Percentiles rank a stretch among this genome's conserved stretches.
phyloP scores from a whole-genome alignment of 2,329 filamentous ascomycete genomes.

The Thielaviopsis punctulata region DNA sequence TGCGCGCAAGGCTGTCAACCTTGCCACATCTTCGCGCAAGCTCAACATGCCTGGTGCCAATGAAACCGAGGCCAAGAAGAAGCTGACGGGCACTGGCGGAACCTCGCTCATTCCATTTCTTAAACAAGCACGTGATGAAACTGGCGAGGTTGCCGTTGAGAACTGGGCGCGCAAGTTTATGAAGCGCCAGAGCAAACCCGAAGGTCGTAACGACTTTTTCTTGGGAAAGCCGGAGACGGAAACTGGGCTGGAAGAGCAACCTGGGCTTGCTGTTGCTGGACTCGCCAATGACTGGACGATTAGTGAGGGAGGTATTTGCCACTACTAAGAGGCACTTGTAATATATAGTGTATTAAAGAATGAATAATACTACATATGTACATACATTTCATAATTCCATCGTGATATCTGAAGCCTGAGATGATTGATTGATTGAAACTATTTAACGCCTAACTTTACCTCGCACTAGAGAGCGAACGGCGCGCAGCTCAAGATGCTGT shows the following conservation, averaged over 20 bases:
- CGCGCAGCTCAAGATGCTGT: neutral
- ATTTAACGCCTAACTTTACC: no score
- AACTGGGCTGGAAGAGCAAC: slow-evolving; percentile 22
- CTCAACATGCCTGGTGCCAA: slow-evolving; percentile 15
- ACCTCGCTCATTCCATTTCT: slow-evolving; percentile 89
- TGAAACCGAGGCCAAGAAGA: slow-evolving; percentile 7
- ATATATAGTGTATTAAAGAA: neutral
- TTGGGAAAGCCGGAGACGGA: slow-evolving; percentile 31
- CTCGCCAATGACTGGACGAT: slow-evolving; percentile 79
- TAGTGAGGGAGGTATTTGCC: slow-evolving; percentile 53
- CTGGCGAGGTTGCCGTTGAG: slow-evolving; percentile 72
- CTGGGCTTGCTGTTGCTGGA: slow-evolving; percentile 39
- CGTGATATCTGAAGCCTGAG: no score
- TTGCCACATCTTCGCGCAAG: slow-evolving; percentile 40
- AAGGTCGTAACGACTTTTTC: slow-evolving; percentile 40
- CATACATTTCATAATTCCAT: no score
- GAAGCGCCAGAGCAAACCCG: slow-evolving; percentile 31
- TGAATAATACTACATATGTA: neutral
- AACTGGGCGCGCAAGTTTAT: slow-evolving; percentile 43
- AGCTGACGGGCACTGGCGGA: slow-evolving; percentile 73
- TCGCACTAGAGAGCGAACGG: neutral
- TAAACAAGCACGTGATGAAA: slow-evolving; percentile 93
- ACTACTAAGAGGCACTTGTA: slow-evolving; percentile 22
- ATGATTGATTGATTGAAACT: no score
- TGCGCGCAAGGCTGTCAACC: slow-evolving; percentile 36